Conservation (phyloP, 2,329 filamentous ascomycete genomes). For the Acrodontium crateriforme region DNA sequence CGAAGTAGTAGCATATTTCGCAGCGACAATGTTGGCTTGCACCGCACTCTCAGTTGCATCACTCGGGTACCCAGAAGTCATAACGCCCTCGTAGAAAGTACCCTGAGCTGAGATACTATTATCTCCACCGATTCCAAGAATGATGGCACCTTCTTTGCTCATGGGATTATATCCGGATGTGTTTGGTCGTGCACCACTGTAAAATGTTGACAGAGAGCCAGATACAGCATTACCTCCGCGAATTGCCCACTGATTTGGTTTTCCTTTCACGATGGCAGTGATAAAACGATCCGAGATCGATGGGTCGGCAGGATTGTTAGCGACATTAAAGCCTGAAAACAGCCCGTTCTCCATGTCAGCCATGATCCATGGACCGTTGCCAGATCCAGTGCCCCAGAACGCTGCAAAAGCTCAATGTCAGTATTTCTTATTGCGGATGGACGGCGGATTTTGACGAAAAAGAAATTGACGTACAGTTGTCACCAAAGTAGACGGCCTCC, state of each 20-base stretch:
- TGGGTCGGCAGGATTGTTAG: conserved; percentile 38
- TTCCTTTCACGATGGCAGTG: conserved; percentile 44
- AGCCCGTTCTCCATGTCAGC: conserved; percentile 54
- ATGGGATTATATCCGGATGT: conserved; percentile 46
- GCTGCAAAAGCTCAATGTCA: too few species aligned
- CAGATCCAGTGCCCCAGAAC: conserved; percentile 42
- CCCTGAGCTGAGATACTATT: conserved; percentile 47
- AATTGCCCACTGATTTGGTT: conserved; percentile 43
- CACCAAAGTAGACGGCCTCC: conserved; percentile 55
- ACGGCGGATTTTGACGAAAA: too few species aligned
- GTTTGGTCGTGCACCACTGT: conserved; percentile 40
- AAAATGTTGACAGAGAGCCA: conserved; percentile 43
- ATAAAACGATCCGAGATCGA: conserved; percentile 42
- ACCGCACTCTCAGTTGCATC: conserved; percentile 41
- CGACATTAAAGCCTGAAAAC: conserved; percentile 51
- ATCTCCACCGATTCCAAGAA: conserved; percentile 53
- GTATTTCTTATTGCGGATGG: too few species aligned
- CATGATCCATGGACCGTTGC: conserved; percentile 52
- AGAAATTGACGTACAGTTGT: too few species aligned
- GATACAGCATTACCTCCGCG: conserved; percentile 43
- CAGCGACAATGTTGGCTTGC: conserved; percentile 24
- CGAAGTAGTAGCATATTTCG: conserved; percentile 38
- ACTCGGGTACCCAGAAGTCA: conserved; percentile 48
- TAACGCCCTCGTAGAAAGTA: conserved; percentile 43
- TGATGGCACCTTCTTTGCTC: conserved; percentile 49